phyloP scores from a whole-genome alignment of 768 basidiomycete genomes.

The Xerocomus brunneocitrinus region DNA sequence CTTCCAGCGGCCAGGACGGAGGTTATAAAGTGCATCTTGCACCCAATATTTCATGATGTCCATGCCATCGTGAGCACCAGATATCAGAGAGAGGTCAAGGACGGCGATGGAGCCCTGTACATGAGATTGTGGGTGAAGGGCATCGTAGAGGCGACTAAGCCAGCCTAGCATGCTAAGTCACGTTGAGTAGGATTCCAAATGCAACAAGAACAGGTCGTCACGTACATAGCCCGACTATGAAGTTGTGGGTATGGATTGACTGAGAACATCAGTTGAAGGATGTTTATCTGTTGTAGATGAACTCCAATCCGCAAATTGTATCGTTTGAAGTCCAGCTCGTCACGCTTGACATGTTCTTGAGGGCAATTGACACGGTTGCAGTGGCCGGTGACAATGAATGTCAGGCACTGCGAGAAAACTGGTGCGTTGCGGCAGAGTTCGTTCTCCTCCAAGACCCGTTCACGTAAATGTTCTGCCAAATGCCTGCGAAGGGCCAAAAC shows the following conservation, averaged over 20 bases:
- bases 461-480: conserved; percentile 27
- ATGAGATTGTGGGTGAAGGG: conserved; percentile 44
- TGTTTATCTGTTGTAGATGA: conserved; percentile 47
- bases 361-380: conserved; percentile 36
- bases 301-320: conserved; percentile 42
- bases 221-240: conserved; percentile 1
- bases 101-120: conserved; percentile 40
- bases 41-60: conserved; percentile 44
- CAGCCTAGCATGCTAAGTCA: conserved; percentile 15
- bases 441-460: conserved; percentile 32
- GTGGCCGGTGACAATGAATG: conserved; percentile 23
- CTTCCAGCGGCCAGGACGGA: background rate
- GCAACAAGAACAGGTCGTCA: background rate
- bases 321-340: conserved; percentile 25
- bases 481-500: conserved; percentile 18
- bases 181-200: background rate
- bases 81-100: conserved; percentile 35
- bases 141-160: conserved; percentile 46
- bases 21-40: conserved; percentile 40
- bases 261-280: conserved; percentile 35
- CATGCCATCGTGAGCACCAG: conserved; percentile 35
- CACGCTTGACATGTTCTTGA: conserved; percentile 32
- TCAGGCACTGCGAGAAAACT: conserved; percentile 40
- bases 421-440: conserved; percentile 25
- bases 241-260: conserved; percentile 1